Percentiles rank a stretch among this genome's conserved stretches.
Evolutionary conservation across 2,329 filamentous ascomycete species (phyloP).

Genomic region (Fusarium sp.): DNA sequence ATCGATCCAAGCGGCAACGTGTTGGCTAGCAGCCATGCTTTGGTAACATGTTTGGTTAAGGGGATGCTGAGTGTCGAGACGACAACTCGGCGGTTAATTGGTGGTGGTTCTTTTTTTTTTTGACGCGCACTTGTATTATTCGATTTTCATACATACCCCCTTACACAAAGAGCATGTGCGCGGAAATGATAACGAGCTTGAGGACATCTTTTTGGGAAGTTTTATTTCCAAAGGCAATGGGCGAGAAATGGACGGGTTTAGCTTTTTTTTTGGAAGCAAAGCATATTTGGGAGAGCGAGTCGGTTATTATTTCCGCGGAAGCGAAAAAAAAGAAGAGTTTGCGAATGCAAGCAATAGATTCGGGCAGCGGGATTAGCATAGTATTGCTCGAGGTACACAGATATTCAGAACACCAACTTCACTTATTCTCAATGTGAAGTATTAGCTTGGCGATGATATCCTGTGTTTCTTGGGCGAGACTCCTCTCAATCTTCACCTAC

Average conservation of each 20-base stretch:
- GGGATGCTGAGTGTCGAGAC: background rate
- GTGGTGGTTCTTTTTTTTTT: background rate
- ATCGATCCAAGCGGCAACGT: constrained; percentile 54
- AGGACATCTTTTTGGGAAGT: background rate
- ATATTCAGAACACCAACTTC: background rate
- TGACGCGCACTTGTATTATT: constrained; percentile 12
- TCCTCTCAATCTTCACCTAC: background rate
- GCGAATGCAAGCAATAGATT: constrained; percentile 7
- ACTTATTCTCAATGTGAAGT: background rate
- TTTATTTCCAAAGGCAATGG: background rate
- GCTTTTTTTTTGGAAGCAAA: constrained; percentile 17
- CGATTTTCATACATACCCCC: background rate
- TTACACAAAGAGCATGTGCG: background rate
- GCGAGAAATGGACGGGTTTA: background rate
- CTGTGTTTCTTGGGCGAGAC: background rate
- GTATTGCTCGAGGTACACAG: background rate
- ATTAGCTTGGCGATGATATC: background rate
- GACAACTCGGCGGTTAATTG: no score
- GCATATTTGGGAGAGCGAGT: constrained; percentile 5
- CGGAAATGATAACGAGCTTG: background rate
- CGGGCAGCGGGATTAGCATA: background rate
- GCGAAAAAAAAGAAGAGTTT: constrained; percentile 11
- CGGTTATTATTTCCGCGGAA: constrained; percentile 3
- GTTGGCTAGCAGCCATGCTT: constrained; percentile 43
- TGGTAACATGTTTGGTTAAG: background rate